Percentiles rank a stretch among this genome's conserved stretches.
Conservation (phyloP, 768 basidiomycete species). For the Mrakia gelida region DNA sequence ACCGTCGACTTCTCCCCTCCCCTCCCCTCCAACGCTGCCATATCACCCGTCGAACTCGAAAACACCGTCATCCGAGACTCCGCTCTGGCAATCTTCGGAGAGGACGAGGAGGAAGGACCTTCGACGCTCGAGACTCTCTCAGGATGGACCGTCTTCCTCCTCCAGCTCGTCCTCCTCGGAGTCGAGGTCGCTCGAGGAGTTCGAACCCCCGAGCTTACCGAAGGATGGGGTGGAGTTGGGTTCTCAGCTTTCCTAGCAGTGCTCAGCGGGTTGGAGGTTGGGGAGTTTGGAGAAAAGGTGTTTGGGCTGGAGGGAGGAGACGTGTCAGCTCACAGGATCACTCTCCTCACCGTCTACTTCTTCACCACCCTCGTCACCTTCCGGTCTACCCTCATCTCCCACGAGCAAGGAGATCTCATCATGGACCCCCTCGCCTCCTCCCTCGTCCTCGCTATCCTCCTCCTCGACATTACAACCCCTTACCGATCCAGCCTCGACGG, state of each 20-base stretch:
- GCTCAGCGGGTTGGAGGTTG: constrained; percentile 28
- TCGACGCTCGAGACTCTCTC: constrained; percentile 26
- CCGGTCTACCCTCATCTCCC: constrained; percentile 34
- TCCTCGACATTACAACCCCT: constrained; percentile 34
- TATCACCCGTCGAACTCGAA: constrained; percentile 24
- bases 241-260: constrained; percentile 25
- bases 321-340: constrained; percentile 34
- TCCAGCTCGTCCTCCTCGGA: neutral
- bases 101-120: constrained; percentile 32
- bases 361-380: constrained; percentile 37
- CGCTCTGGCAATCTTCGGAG: constrained; percentile 6
- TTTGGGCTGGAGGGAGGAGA: constrained; percentile 20
- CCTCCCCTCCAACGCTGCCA: neutral
- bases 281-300: constrained; percentile 18
- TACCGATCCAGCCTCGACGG: constrained; percentile 24
- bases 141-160: neutral
- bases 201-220: neutral
- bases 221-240: constrained; percentile 26
- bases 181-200: constrained; percentile 29
- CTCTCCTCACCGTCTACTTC: constrained; percentile 32
- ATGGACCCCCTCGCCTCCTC: constrained; percentile 28
- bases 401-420: neutral
- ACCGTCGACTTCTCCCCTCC: neutral
- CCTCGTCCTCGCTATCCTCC: constrained; percentile 27
- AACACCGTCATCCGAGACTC: constrained; percentile 7